A percentile compares a stretch with the other conserved stretches of the same genome.
Evolutionary conservation across 805 yeast genomes (phyloP).

Genomic region (Metschnikowia arizonensis): DNA sequence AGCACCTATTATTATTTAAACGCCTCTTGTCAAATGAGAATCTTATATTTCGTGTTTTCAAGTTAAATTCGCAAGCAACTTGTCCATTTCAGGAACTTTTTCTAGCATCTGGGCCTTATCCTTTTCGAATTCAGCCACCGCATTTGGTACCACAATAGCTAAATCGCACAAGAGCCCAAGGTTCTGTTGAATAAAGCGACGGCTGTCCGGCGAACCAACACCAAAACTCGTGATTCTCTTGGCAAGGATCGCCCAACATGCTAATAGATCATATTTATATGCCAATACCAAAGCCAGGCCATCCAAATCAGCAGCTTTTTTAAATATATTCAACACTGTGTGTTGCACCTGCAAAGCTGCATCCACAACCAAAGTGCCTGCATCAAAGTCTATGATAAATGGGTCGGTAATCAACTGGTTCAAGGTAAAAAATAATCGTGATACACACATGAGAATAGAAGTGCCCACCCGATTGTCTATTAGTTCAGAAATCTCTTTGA

Average conservation of each 20-base stretch:
- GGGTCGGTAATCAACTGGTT: slow-evolving; percentile 32
- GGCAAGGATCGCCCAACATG: slow-evolving; percentile 30
- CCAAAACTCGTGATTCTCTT: slow-evolving; percentile 11
- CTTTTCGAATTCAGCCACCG: slow-evolving; percentile 1
- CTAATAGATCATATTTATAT: slow-evolving; percentile 34
- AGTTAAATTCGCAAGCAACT: too few species aligned
- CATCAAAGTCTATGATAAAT: slow-evolving; percentile 21
- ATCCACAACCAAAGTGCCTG: slow-evolving; percentile 15
- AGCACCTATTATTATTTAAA: neutral
- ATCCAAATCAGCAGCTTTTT: slow-evolving; percentile 15
- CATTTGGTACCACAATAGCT: slow-evolving; percentile 1
- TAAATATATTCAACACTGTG: slow-evolving; percentile 15
- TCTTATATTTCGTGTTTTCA: too few species aligned
- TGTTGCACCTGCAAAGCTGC: slow-evolving; percentile 24
- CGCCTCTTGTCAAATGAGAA: too few species aligned
- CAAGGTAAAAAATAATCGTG: slow-evolving; percentile 28
- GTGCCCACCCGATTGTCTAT: slow-evolving; percentile 10
- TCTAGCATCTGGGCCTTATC: slow-evolving; percentile 7
- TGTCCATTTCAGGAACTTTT: slow-evolving; percentile 8
- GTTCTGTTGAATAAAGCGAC: neutral
- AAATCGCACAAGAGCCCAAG: slow-evolving; percentile 2
- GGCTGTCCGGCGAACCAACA: slow-evolving; percentile 8
- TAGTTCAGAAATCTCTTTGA: slow-evolving; percentile 16
- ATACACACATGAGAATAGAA: slow-evolving; percentile 22
- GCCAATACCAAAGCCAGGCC: slow-evolving; percentile 19